Base-by-base conservation (phyloP, 305 asterid genomes). In the Fraxinus baroniana region DNA sequence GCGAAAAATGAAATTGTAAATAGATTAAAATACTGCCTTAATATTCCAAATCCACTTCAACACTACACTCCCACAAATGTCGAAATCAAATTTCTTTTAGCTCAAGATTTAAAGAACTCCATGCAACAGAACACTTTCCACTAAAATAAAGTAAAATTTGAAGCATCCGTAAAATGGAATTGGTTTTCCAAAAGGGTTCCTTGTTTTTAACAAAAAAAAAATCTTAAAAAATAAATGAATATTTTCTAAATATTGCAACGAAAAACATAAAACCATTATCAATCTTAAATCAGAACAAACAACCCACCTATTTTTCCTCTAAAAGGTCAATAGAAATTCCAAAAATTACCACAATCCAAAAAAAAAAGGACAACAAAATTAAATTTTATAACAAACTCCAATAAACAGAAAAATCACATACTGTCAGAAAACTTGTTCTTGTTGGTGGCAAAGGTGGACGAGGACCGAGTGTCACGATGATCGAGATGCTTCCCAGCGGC, bases 351-450 rank as follows among this genome's bases (percentile, higher is more conserved):
- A 60, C 71, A 20, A 7, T 13, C 20, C 20, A 5, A 18, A 4
- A 1, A 18, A 1, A 18, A 7, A 6, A 36, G 41, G 41, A 22
- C 10, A 35, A 76, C 55, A 41, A 32, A 20, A 46, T 32, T 39
- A 4, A 18, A 70, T 39, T 32, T 32, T 6, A 36, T 24, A 8
- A 75, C 60, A 49, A 49, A 49, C n/a, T 49, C 20, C 60, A 49
- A 15, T 15, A 49, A 49, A 18, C 73, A 49, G 20, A 28, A 12
- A 36, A 72, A 2, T 10, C 3, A 33, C 84, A 66, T 33, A 85
- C 89, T 86, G 20, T 85, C 86, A 17, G 89, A 89, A 28, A 84
- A 85, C 83, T 84, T 87, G 74, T 75, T 85, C 85, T 86, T 86
- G 80, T 83, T 85, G 44, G 84, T 35, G 26, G 81, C 62, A 6